Conservation (phyloP, 1,139 yeast species). For the Scheffersomyces quercinus region DNA sequence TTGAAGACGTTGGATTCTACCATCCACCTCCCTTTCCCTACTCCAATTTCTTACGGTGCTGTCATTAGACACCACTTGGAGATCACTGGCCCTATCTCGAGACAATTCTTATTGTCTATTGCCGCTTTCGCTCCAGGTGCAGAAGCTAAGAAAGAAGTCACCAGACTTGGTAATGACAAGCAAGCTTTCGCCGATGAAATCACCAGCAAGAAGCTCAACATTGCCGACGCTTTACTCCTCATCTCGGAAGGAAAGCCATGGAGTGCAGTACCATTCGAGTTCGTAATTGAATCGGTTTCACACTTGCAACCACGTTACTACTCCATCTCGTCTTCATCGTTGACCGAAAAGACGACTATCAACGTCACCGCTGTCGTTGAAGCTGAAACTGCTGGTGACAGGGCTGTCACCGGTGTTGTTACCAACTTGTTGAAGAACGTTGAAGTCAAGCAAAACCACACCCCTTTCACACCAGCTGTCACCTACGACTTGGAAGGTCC, state of each 20-base stretch:
- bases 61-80: constrained; percentile 86
- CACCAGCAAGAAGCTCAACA: constrained; percentile 59
- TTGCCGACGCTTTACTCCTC: constrained; percentile 70
- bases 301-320: constrained; percentile 93
- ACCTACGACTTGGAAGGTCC: constrained; percentile 82
- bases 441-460: constrained; percentile 60
- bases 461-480: constrained; percentile 45
- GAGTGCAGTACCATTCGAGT: constrained; percentile 79
- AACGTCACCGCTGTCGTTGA: constrained; percentile 95
- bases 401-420: constrained; percentile 75
- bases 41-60: constrained; percentile 89
- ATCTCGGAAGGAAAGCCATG: constrained; percentile 68
- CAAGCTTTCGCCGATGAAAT: constrained; percentile 65
- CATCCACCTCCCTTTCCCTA: constrained; percentile 72
- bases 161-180: constrained; percentile 67
- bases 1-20: constrained; percentile 78
- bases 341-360: constrained; percentile 70
- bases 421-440: constrained; percentile 84
- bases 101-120: constrained; percentile 79
- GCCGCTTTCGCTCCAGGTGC: constrained; percentile 80
- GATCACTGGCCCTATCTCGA: constrained; percentile 89
- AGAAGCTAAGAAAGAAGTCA: constrained; percentile 52
- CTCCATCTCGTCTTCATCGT: constrained; percentile 90
- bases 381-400: constrained; percentile 51
- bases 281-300: constrained; percentile 76